Conservation (phyloP, 2,329 filamentous ascomycete genomes). For the Fusarium nelsonii region DNA sequence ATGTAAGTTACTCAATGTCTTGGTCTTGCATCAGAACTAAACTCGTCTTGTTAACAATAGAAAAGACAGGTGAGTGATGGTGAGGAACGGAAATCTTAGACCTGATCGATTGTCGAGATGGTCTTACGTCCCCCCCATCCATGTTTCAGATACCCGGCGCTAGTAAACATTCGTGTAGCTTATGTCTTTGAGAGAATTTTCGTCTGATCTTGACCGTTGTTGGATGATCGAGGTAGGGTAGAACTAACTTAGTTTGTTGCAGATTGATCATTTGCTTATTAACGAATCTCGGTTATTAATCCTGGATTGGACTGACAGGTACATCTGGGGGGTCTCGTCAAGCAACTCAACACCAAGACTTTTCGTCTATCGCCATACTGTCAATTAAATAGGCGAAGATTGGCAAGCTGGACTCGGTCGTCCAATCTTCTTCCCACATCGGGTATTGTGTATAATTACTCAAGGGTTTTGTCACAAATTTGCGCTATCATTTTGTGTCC, state of each 20-base stretch:
- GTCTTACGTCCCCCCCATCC: constrained; percentile 7
- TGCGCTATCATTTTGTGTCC: too few relatives aligned
- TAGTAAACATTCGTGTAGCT: constrained; percentile 1
- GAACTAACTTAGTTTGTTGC: background rate
- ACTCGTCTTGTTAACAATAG: background rate
- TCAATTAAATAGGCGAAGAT: background rate
- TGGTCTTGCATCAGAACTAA: background rate
- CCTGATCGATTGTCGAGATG: background rate
- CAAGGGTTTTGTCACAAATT: too few relatives aligned
- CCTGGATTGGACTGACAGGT: background rate
- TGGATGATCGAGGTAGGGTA: background rate
- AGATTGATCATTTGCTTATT: background rate
- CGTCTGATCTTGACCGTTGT: background rate
- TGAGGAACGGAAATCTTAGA: too few relatives aligned
- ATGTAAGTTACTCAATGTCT: background rate
- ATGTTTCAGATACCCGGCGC: constrained; percentile 41
- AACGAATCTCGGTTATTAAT: constrained; percentile 1
- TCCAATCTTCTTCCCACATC: too few relatives aligned
- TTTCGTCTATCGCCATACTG: background rate
- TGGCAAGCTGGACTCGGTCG: background rate
- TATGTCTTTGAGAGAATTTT: background rate
- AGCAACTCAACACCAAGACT: background rate
- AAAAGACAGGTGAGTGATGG: too few relatives aligned
- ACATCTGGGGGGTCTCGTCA: background rate
- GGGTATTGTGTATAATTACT: too few relatives aligned